Evolutionary conservation across 331 rosid genomes (phyloP).

Genomic region (Phaseolus coccineus): DNA sequence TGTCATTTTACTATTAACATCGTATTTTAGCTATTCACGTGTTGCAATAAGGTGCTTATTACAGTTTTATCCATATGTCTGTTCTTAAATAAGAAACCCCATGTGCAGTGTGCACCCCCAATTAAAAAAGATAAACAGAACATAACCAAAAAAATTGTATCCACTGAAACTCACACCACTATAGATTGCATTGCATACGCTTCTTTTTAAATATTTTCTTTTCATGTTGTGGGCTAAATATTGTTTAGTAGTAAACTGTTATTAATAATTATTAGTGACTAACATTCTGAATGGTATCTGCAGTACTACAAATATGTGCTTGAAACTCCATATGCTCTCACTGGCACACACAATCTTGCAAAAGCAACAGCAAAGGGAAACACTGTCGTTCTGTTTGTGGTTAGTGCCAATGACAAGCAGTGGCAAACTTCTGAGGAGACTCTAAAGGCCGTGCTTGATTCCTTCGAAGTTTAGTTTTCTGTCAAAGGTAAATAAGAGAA

Average conservation of each 20-base stretch:
- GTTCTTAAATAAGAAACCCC: not conserved
- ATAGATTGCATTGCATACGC: not conserved
- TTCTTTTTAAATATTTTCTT: not conserved
- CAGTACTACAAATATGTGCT: slow-evolving; percentile 93
- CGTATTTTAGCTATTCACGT: not conserved
- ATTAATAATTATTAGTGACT: not conserved
- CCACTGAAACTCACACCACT: not conserved
- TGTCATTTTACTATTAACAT: slow-evolving; percentile 22
- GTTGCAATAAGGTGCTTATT: not conserved
- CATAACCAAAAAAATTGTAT: not conserved
- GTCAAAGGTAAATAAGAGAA: slow-evolving; percentile 41
- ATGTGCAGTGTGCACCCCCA: not conserved
- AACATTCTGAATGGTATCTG: slow-evolving; percentile 43
- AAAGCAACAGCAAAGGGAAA: slow-evolving; percentile 97
- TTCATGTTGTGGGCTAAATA: not conserved
- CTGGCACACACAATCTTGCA: slow-evolving; percentile 96
- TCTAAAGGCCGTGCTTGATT: slow-evolving; percentile 86
- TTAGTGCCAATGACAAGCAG: slow-evolving; percentile 91
- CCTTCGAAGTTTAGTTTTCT: slow-evolving; percentile 72
- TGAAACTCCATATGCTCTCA: slow-evolving; percentile 90
- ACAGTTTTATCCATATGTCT: not conserved
- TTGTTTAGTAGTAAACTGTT: not conserved
- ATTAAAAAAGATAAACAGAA: not conserved
- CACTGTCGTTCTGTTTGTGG: slow-evolving; percentile 91
- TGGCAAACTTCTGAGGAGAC: slow-evolving; percentile 81